Evolutionary conservation across 805 yeast genomes (phyloP).

Genomic region (Candida methanosorbosa): DNA sequence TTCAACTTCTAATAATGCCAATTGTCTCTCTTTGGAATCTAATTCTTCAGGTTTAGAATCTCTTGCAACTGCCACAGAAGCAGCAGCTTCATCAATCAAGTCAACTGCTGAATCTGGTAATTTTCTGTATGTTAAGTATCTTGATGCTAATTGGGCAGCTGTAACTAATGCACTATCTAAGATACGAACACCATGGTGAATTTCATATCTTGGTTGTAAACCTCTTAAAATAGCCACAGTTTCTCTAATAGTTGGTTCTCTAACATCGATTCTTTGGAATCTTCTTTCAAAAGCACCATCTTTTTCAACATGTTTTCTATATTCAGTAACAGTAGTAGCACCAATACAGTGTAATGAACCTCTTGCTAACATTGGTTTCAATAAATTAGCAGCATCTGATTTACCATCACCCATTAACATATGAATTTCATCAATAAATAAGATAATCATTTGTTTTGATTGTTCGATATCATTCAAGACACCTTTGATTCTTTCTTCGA

Average conservation of each 20-base stretch:
- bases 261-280: slow-evolving; percentile 94
- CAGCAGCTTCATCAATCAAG: slow-evolving; percentile 92
- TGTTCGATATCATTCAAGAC: slow-evolving; percentile 90
- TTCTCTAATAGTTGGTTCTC: slow-evolving; percentile 86
- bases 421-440: slow-evolving; percentile 96
- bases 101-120: slow-evolving; percentile 97
- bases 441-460: slow-evolving; percentile 73
- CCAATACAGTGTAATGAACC: slow-evolving; percentile 96
- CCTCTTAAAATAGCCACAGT: slow-evolving; percentile 96
- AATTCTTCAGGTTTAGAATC: slow-evolving; percentile 97
- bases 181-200: slow-evolving; percentile 96
- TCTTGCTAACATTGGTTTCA: slow-evolving; percentile 96
- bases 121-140: slow-evolving; percentile 91
- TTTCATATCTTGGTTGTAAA: slow-evolving; percentile 87
- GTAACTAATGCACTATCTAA: slow-evolving; percentile 89
- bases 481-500: slow-evolving; percentile 96
- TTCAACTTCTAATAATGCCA: slow-evolving; percentile 88
- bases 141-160: slow-evolving; percentile 90
- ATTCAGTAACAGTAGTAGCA: slow-evolving; percentile 94
- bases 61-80: slow-evolving; percentile 95
- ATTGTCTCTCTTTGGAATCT: slow-evolving; percentile 87
- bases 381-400: slow-evolving; percentile 91
- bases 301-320: slow-evolving; percentile 84
- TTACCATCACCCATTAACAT: slow-evolving; percentile 99
- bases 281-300: slow-evolving; percentile 99